Evolutionary conservation across 768 basidiomycete species (phyloP), one percentile per base, ranked within the genome.

Genomic region (Fomitopsis serialis): DNA sequence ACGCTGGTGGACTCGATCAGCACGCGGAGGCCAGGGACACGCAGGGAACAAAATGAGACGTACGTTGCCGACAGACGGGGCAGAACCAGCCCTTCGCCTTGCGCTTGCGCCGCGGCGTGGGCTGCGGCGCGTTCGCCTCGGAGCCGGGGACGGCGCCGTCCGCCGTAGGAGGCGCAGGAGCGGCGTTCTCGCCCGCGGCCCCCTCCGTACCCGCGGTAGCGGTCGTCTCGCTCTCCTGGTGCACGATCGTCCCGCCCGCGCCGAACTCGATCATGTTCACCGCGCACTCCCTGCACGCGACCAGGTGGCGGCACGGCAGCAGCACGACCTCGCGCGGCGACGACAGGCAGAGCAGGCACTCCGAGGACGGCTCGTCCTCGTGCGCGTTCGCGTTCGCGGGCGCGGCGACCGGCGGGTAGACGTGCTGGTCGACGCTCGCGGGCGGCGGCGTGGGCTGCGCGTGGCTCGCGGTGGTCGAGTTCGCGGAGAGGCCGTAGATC

Each of bases 71-170:
- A 68, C 94, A 96, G 46, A 98, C 91, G 25, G 94, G 94, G 67
- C 94, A 98, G 78, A 89, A 92, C 94, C 94, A 98, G 5, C 94
- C 94, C 70, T 98, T 98, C 0, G 92, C 89, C 73, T 92, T 95
- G 60, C 92, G 78, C 76, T 93, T 95, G 65, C 93, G 76, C 56
- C 92, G 77, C 15, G 74, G 69, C 29, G 60, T 21, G 12, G 61
- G 45, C 24, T 56, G 13, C 52, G 54, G 44, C 44, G 59, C 32
- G 50, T 56, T 32, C 44, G 57, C 42, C 22, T 58, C 45, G 12
- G 65, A 52, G 2, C 62, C 60, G 11, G 61, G 55, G 6, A 59
- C 51, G 1, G 53, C 40, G 8, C 57, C 59, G 2, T 63, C 67
- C 1, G 63, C 63, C 11, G 61, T 59, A 22, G 55, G 47, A 8